Evolutionary conservation across 2,329 filamentous ascomycete genomes (phyloP).

Genomic region (Penicillium sp.): DNA sequence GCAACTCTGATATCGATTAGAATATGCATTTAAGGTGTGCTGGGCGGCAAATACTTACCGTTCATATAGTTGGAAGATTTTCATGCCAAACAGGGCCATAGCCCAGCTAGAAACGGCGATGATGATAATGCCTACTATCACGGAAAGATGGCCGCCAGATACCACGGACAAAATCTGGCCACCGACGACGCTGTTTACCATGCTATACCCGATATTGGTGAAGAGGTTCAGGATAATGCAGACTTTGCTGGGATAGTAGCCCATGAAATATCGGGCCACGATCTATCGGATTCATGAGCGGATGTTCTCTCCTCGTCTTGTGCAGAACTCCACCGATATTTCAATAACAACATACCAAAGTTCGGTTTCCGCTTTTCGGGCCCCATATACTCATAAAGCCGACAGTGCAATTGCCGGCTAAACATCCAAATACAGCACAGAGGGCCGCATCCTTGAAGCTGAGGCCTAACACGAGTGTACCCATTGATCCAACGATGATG

Average conservation of each 20-base stretch:
- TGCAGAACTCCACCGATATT: not conserved
- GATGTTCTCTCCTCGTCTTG: not conserved
- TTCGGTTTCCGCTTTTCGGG: conserved; percentile 41
- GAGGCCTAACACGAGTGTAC: conserved; percentile 38
- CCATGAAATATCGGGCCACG: conserved; percentile 42
- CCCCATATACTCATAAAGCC: conserved; percentile 45
- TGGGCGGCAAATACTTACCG: conserved; percentile 24
- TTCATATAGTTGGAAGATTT: conserved; percentile 44
- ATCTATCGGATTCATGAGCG: conserved; percentile 28
- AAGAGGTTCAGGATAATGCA: conserved; percentile 41
- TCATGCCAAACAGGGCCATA: conserved; percentile 41
- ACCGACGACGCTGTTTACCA: conserved; percentile 43
- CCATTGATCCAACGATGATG: conserved; percentile 41
- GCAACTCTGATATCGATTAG: conserved; percentile 24
- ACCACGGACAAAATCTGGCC: conserved; percentile 45
- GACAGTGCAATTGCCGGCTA: conserved; percentile 32
- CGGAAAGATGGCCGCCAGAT: conserved; percentile 36
- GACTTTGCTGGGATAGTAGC: conserved; percentile 42
- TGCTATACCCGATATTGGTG: conserved; percentile 43
- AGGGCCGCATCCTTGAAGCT: conserved; percentile 41
- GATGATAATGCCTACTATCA: conserved; percentile 39
- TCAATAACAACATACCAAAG: conserved; percentile 30
- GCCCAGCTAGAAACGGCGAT: conserved; percentile 34
- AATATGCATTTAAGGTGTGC: not conserved
- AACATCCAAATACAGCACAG: conserved; percentile 37